A percentile compares a stretch with the other conserved stretches of the same genome.
Conservation (phyloP, 2,329 filamentous ascomycete genomes). For the Fusarium chaquense region DNA sequence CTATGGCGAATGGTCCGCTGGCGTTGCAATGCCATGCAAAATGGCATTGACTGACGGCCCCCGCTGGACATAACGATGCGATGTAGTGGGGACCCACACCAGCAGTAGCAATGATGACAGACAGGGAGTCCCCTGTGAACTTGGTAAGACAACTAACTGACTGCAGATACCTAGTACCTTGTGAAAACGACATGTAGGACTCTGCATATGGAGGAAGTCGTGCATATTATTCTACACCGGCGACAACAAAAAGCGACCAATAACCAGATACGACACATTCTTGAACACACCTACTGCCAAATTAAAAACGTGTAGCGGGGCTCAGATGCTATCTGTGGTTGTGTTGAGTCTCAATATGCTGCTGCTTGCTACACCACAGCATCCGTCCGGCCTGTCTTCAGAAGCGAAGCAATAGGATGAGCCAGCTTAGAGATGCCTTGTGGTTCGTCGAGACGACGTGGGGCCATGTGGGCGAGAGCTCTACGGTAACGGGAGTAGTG, state of each 20-base stretch:
- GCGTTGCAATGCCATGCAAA: slow-evolving; percentile 47
- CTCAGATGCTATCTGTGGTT: slow-evolving; percentile 22
- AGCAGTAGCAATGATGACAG: slow-evolving; percentile 44
- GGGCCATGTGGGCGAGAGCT: slow-evolving; percentile 45
- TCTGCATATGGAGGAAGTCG: slow-evolving; percentile 17
- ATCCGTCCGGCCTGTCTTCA: slow-evolving; percentile 11
- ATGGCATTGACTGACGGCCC: slow-evolving; percentile 48
- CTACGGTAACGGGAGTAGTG: slow-evolving; percentile 45
- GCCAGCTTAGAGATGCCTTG: slow-evolving; percentile 27
- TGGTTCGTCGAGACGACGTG: slow-evolving; percentile 46
- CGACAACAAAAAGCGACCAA: background rate
- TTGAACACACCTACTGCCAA: background rate
- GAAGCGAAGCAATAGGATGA: slow-evolving; percentile 41
- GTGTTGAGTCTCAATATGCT: slow-evolving; percentile 29
- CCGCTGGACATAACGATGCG: slow-evolving; percentile 43
- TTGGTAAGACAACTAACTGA: slow-evolving; percentile 41
- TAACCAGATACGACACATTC: background rate
- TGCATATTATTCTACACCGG: slow-evolving; percentile 17
- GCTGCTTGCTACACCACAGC: slow-evolving; percentile 21
- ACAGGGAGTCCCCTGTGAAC: slow-evolving; percentile 46
- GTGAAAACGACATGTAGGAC: slow-evolving; percentile 16
- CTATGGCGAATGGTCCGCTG: slow-evolving; percentile 47
- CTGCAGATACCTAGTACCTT: slow-evolving; percentile 25
- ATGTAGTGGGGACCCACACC: slow-evolving; percentile 40
- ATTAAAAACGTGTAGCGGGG: background rate